Evolutionary conservation across 257 asterid species (phyloP).

Genomic region (Plantago ovata): DNA sequence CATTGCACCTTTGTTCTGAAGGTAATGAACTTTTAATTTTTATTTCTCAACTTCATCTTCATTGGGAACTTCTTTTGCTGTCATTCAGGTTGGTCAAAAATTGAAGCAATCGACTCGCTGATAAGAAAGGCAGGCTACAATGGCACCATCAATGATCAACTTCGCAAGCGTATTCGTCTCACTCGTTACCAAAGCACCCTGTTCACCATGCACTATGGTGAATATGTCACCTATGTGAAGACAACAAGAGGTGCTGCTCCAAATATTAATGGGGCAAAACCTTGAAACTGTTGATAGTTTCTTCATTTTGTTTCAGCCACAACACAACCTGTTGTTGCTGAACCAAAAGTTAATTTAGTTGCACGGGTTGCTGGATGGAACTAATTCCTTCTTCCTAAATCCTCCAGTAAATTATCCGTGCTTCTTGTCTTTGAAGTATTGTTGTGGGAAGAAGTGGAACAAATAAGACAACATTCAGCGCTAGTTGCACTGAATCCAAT

Average conservation of each 20-base stretch:
- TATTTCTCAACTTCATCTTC: too few relatives aligned
- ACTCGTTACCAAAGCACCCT: conserved; percentile 92
- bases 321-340: conserved; percentile 18
- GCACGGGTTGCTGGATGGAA: conserved; percentile 20
- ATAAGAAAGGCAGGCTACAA: conserved; percentile 76
- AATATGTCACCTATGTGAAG: conserved; percentile 70
- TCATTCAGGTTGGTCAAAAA: conserved; percentile 61
- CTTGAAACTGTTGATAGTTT: conserved; percentile 31
- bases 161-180: conserved; percentile 50
- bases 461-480: too few relatives aligned
- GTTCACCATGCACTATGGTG: conserved; percentile 71
- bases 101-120: conserved; percentile 80
- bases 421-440: not conserved
- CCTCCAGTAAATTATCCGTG: not conserved
- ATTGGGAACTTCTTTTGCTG: not conserved
- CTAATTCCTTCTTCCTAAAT: conserved; percentile 16
- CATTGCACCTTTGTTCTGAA: too few relatives aligned
- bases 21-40: too few relatives aligned
- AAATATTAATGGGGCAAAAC: conserved; percentile 60
- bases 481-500: too few relatives aligned
- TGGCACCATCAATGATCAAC: conserved; percentile 53
- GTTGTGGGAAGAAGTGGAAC: too few relatives aligned
- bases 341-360: conserved; percentile 24
- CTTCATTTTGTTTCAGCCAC: conserved; percentile 24
- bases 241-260: conserved; percentile 76